Evolutionary conservation across 768 basidiomycete genomes (phyloP), one percentile per base, ranked within the genome.

Genomic region (Omphalotus guepiniiformis): DNA sequence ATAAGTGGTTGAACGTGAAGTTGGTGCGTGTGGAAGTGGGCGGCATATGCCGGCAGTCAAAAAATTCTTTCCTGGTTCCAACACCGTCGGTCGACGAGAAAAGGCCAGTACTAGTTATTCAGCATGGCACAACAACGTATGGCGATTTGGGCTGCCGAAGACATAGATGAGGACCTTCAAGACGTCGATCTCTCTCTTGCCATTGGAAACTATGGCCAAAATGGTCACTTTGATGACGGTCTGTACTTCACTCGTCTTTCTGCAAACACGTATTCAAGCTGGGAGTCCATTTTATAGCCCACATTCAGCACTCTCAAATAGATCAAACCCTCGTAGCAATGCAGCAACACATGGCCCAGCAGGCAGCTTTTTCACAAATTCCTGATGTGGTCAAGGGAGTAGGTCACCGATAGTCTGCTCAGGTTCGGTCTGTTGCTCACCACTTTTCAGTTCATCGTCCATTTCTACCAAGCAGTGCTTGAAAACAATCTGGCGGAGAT

Each of bases 401-500:
- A 59, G 64, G 78, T 75, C 38, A 18, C 37, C 43, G 26, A 37
- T 48, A 19, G 8, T 18, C 11, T 47, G 25, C 12, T 1, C n/a
- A 23, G 34, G 51, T 16, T 8, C 19, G 8, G 18, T 23, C 28
- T 39, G 18, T 26, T 38, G 7, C 19, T 49, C 85, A 89, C 48
- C 85, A 89, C 54, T 53, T 37, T 40, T 16, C 52, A 95, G 89
- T 98, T 97, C 71, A 87, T 98, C 59, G 82, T 95, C 5, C 89
- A 91, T 58, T 96, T 98, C 66, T 89, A 95, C 61, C 82, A 95
- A 75, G 88, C 93, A 18, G 89, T 97, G 28, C 72, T 88, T 42
- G 83, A 92, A 36, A 93, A 94, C 63, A 95, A 97, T 66, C 78
- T 96, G 2, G 72, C 82, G 4, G 88, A 93, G 58, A 95, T 99